Evolutionary conservation across 768 basidiomycete genomes (phyloP), one percentile per base, ranked within the genome.

Genomic region (Lactarius pseudohatsudake): DNA sequence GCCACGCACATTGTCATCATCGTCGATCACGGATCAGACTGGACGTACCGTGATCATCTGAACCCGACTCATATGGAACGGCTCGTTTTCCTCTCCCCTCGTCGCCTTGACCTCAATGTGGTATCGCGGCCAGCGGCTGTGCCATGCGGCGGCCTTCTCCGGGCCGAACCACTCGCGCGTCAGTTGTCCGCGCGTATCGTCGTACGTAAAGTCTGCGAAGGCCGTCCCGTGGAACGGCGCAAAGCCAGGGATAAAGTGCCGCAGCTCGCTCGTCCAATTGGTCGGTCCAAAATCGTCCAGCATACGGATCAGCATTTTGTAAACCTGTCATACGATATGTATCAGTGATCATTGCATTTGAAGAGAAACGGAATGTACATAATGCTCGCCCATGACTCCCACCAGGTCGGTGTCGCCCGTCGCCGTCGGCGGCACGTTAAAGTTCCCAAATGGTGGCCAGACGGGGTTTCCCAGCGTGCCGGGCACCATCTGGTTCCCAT

Each of bases 61-160:
- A 2, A 22, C 10, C 4, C 47, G 9, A 41, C 70, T 75, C 69
- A 75, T 71, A 58, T 74, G 72, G 62, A 76, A 76, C 16, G 71
- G 65, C 11, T 70, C 69, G 13, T 40, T 30, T 32, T 58, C 65
- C 15, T 64, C 41, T 15, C 66, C 59, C 2, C 66, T 61, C 32
- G 75, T 73, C 2, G 75, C 61, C 66, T 76, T 76, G 58, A 76
- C 74, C 61, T 76, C 75, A 26, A 76, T 65, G 54, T 75, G 66
- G 59, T 73, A 76, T 30, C 54, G 66, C 9, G 75, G 75, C 72
- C 74, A 72, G 11, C 45, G 62, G 18, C 57, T 69, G 1, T 61
- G 62, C 73, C 72, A 74, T n/a, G 9, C 13, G 1, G 69, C 36
- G 20, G 32, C 59, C 40, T 64, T 62, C 56, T 66, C 66, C 6